A percentile compares a stretch with the other conserved stretches of the same genome.
Conservation (phyloP, 164 flowering plant genomes). For the Magnolia changhungtana region DNA sequence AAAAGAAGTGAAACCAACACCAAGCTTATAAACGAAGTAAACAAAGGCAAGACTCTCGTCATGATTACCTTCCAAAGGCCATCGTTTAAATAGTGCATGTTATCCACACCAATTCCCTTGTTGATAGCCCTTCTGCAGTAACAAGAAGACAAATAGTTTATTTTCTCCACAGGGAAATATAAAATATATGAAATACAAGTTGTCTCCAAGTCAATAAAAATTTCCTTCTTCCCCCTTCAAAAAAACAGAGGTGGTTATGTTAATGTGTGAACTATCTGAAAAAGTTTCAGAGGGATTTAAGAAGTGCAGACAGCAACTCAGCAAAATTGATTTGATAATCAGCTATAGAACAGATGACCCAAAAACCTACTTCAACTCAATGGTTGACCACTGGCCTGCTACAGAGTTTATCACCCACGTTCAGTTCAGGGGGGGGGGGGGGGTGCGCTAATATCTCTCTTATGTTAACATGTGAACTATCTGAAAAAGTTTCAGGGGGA, state of each 20-base stretch:
- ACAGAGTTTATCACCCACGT: too few relatives aligned
- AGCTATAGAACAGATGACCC: too few relatives aligned
- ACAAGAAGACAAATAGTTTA: background rate
- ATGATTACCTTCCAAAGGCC: slow-evolving; percentile 94
- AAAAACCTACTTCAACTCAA: too few relatives aligned
- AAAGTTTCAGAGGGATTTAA: background rate
- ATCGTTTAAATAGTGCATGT: slow-evolving; percentile 98
- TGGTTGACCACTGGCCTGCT: too few relatives aligned
- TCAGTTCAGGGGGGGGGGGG: too few relatives aligned
- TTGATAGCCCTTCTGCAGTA: slow-evolving; percentile 67
- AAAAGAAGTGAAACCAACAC: background rate
- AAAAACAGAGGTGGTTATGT: background rate
- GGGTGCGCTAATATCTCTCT: too few relatives aligned
- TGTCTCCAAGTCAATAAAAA: background rate
- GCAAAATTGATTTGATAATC: too few relatives aligned
- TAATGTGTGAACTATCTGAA: too few relatives aligned
- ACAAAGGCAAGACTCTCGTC: background rate
- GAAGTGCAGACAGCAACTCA: background rate
- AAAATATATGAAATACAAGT: background rate
- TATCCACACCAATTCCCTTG: slow-evolving; percentile 98
- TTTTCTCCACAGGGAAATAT: background rate
- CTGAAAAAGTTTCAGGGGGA: too few relatives aligned
- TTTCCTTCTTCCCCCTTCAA: background rate
- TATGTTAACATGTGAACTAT: too few relatives aligned
- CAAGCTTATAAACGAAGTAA: too few relatives aligned